A percentile compares a stretch with the other conserved stretches of the same genome.
phyloP scores from a whole-genome alignment of 352 stramenopile species.

The Thalassiosira hispida region DNA sequence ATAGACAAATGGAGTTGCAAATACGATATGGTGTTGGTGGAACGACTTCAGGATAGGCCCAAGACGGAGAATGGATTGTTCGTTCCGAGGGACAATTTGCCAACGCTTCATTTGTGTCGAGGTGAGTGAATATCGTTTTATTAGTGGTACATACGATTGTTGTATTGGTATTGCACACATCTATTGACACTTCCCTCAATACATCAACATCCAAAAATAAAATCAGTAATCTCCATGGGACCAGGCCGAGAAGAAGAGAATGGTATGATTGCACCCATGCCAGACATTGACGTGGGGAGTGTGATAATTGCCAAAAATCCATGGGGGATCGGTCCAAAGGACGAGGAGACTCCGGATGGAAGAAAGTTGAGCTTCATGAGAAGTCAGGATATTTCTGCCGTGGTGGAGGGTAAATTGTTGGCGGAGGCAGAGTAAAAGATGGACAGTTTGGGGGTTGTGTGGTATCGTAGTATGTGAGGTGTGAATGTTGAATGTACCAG shows the following conservation, averaged over 20 bases:
- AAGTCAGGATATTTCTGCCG: conserved; percentile 77
- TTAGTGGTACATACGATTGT: neutral
- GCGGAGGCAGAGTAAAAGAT: conserved; percentile 24
- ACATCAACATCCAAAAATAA: neutral
- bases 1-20: conserved; percentile 58
- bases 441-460: neutral
- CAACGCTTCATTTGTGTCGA: conserved; percentile 75
- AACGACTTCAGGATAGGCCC: conserved; percentile 74
- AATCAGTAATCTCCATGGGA: conserved; percentile 72
- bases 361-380: conserved; percentile 84
- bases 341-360: conserved; percentile 82
- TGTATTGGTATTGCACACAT: neutral
- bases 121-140: conserved; percentile 31
- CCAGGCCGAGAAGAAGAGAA: conserved; percentile 83
- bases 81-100: conserved; percentile 80
- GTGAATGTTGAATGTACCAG: neutral
- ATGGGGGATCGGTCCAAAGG: conserved; percentile 85
- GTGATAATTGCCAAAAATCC: conserved; percentile 84
- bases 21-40: conserved; percentile 85
- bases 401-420: conserved; percentile 66
- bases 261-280: conserved; percentile 71
- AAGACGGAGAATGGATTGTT: conserved; percentile 69
- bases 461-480: neutral
- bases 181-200: too few species aligned
- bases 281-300: conserved; percentile 74